phyloP scores from a whole-genome alignment of 1,284 basidiomycete species.

The Puccinia triticina region DNA sequence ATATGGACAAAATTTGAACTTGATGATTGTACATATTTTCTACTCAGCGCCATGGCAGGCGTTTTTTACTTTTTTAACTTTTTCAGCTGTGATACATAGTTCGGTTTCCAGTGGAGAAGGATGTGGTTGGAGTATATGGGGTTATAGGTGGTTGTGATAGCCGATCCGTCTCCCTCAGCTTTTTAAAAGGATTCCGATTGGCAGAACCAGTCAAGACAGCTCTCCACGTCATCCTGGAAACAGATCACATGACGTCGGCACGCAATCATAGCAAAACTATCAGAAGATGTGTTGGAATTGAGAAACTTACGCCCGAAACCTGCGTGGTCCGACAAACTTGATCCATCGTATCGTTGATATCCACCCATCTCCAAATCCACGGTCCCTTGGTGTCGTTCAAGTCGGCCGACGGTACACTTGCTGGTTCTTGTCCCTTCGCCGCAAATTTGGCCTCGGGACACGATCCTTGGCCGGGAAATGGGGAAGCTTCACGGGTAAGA shows the following conservation, averaged over 20 bases:
- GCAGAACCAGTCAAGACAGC: constrained; percentile 33
- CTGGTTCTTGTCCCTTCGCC: background rate
- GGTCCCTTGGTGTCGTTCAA: constrained; percentile 4
- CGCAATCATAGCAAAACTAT: background rate
- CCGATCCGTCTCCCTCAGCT: background rate
- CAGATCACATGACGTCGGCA: constrained; percentile 3
- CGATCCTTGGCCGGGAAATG: background rate
- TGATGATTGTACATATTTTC: no score
- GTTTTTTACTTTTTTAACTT: no score
- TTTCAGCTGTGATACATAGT: no score
- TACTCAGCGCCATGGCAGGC: no score
- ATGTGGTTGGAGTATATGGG: no score
- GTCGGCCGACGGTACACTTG: background rate
- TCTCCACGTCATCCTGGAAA: constrained; percentile 25
- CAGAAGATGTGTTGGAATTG: background rate
- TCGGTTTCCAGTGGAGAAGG: no score
- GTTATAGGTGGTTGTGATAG: no score
- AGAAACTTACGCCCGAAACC: constrained; percentile 38
- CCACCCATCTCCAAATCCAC: constrained; percentile 45
- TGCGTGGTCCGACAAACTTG: constrained; percentile 28
- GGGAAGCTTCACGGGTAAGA: background rate
- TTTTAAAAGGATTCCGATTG: constrained; percentile 33
- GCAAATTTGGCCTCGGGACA: background rate
- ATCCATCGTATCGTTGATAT: constrained; percentile 46
- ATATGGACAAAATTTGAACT: no score